Base-by-base conservation (phyloP, 1,284 basidiomycete species). In the Cryptococcus sp. region DNA sequence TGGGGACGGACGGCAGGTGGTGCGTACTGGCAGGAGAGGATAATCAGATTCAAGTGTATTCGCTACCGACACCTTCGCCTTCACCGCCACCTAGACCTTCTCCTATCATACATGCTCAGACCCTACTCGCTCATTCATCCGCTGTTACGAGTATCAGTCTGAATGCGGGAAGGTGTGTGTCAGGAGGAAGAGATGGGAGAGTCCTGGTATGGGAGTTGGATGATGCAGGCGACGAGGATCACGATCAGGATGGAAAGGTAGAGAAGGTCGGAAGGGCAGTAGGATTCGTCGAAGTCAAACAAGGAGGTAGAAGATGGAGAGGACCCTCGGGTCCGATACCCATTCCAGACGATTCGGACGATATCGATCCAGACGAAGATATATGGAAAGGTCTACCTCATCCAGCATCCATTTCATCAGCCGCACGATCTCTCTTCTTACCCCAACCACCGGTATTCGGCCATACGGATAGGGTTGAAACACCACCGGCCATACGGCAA, bases 201-300 rank as follows among this genome's bases (percentile, higher is more conserved):
- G 64, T 77, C 1, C 55, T 76, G 2, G 72, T 77, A 0, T 77
- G 76, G 76, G 71, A 76, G 50, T 61, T 77, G 14, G 74, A 75
- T 46, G 63, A 66, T 5, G 60, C 56, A 10, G 45, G 51, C 4
- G 60, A 59, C 11, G 51, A 38, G 4, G 61, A 49, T 4, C 52
- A 47, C 1, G 51, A 51, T 15, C 60, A 58, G 23, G 48, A 54
- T 30, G 52, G 31, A 3, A 23, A 23, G 23, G 23, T 23, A 23
- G 65, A 59, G 8, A 53, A 61, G 8, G 45, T 62, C 4, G 70
- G 72, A 2, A 52, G 63, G 44, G 67, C 64, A n/a, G 61, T 70
- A 3, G 67, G 64, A 1, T 72, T 68, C 43, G 73, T 76, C 3
- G 72, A 76, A 53, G 71, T 76, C 3, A 50, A 53, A 35, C 50